phyloP scores from a whole-genome alignment of 2,329 filamentous ascomycete species.

The Fusarium sp. region DNA sequence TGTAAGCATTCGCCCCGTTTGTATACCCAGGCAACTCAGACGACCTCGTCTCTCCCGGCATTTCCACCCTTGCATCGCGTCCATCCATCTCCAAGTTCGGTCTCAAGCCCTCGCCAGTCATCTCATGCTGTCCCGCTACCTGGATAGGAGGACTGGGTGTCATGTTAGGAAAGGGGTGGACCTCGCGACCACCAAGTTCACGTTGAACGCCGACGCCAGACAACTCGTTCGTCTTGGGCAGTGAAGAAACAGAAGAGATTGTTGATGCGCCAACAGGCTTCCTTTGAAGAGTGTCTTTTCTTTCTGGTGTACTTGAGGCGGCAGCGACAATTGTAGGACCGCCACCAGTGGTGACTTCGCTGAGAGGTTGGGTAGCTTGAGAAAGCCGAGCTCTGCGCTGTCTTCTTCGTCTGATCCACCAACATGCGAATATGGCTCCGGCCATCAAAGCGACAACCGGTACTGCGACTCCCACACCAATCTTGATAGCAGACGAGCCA shows the following conservation, averaged over 20 bases:
- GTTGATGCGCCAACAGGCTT: conserved; percentile 34
- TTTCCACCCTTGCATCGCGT: conserved; percentile 31
- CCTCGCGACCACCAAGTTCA: conserved; percentile 32
- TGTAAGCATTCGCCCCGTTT: conserved; percentile 29
- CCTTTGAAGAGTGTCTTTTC: conserved; percentile 17
- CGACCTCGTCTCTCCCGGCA: conserved; percentile 29
- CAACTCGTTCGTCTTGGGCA: conserved; percentile 38
- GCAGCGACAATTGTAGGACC: neutral
- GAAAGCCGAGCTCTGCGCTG: conserved; percentile 6
- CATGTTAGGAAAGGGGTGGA: conserved; percentile 23
- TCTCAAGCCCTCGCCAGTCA: conserved; percentile 32
- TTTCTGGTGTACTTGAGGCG: conserved; percentile 9
- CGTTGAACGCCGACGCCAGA: conserved; percentile 24
- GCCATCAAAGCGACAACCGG: conserved; percentile 24
- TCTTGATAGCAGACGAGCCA: conserved; percentile 28
- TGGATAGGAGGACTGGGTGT: conserved; percentile 32
- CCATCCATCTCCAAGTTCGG: conserved; percentile 40
- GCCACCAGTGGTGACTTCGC: conserved; percentile 15
- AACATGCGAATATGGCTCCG: conserved; percentile 24
- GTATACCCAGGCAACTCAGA: conserved; percentile 31
- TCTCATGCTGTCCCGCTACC: conserved; percentile 40
- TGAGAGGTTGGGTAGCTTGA: conserved; percentile 13
- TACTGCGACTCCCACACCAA: conserved; percentile 37
- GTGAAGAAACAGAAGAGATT: conserved; percentile 38
- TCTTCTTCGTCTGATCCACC: conserved; percentile 28